These are phyloP conservation scores for Ascochyta rabiei DNA, from an alignment of 2,329 filamentous ascomycete genomes.

Conservation along the genomic window DNA sequence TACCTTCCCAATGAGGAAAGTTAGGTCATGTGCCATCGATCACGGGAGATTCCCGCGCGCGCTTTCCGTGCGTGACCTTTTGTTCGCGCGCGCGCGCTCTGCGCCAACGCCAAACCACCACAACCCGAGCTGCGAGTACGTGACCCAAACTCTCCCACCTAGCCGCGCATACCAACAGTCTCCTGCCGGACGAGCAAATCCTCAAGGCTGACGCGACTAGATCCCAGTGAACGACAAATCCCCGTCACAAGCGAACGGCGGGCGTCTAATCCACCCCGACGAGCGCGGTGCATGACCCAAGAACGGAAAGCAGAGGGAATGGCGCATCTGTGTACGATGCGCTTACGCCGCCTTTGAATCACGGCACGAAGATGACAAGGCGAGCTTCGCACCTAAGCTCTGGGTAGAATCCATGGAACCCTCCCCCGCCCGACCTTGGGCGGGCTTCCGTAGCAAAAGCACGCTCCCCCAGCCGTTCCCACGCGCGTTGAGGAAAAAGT, in stretches of 20 bases:
- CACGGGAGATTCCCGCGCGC: constrained; percentile 8
- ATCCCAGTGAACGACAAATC: constrained; percentile 39
- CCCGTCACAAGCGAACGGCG: constrained; percentile 29
- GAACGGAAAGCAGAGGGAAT: constrained; percentile 47
- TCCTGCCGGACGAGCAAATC: too few species aligned
- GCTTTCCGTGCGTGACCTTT: neutral
- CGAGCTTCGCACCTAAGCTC: constrained; percentile 17
- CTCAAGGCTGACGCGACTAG: constrained; percentile 17
- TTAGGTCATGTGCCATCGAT: neutral
- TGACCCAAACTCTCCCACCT: constrained; percentile 2
- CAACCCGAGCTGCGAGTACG: constrained; percentile 38
- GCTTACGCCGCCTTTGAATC: constrained; percentile 21
- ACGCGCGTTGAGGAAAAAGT: constrained; percentile 41
- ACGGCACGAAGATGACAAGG: constrained; percentile 25
- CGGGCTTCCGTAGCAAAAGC: neutral
- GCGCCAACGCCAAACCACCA: constrained; percentile 18
- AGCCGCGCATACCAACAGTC: too few species aligned
- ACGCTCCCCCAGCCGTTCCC: constrained; percentile 25
- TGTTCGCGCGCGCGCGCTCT: constrained; percentile 11
- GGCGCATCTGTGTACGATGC: constrained; percentile 32
- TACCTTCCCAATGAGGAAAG: neutral
- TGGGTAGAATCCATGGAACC: constrained; percentile 25
- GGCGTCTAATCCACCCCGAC: constrained; percentile 31
- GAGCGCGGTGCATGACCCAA: constrained; percentile 34
- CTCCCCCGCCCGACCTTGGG: too few species aligned